Base-by-base conservation (phyloP, 75 land plant species). In the Cupressus sempervirens region DNA sequence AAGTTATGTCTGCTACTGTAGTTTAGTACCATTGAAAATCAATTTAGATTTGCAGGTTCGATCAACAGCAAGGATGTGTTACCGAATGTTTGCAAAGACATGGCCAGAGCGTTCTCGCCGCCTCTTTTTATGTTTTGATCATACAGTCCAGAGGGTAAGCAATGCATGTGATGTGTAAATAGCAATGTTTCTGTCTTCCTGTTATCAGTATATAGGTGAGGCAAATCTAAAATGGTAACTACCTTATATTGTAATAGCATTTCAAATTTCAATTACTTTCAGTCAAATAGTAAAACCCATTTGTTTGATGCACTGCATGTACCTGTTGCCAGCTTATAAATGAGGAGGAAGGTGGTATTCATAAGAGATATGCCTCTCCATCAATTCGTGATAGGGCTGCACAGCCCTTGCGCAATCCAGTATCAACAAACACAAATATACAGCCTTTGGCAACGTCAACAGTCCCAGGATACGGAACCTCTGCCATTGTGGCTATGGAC, bases 21-120 rank as follows among this genome's bases (percentile, higher is more conserved):
- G 30, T 79, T 79, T 45, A 36, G 81, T 45, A 50, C 81, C 46
- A 45, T 79, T 79, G 81, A 79, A 40, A 45, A 79, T 43, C 38
- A 43, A 41, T 79, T 79, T n/a, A 79, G 81, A 43, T 79, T 38
- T 54, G 83, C 86, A 98, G 99, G 99, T 98, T 34, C 91, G 99
- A 50, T 91, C 99, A 13, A 94, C 91, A 85, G 99, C 99, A 65
- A 89, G 99, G 87, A 89, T 91, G 72, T 98, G 99, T 87, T 98
- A 98, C 84, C 90, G 99, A 34, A 89, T 96, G 91, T 98, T 96
- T 81, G 76, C 95, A 80, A 96, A 95, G 85, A 94, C 97, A 32
- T 98, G 99, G 99, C 99, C 99, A 83, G 99, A 98, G 85, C 94
- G 99, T 36, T 93, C 96, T 3, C 91, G 91, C 3, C 96, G 95